phyloP scores from a whole-genome alignment of 495 filamentous ascomycete genomes.

The Hypoxylon lienhwacheense region DNA sequence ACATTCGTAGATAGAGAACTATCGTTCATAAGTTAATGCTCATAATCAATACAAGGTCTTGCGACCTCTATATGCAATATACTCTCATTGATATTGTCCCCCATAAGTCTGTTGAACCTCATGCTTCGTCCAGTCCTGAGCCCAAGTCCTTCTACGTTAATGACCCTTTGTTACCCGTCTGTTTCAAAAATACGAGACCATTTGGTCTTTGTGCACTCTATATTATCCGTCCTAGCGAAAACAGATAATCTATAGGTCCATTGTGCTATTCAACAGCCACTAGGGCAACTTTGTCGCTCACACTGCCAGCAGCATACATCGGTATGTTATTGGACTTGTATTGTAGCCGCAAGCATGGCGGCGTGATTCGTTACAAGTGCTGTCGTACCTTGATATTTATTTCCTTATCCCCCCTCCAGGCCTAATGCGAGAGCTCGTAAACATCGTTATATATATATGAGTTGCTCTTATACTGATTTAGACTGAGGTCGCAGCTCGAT shows the following conservation, averaged over 20 bases:
- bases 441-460: not conserved
- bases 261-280: not conserved
- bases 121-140: too few species aligned
- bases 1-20: too few species aligned
- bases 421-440: not conserved
- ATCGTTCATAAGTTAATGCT: too few species aligned
- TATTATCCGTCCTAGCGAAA: too few species aligned
- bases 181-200: not conserved
- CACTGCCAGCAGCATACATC: not conserved
- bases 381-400: not conserved
- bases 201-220: conserved; percentile 9
- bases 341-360: not conserved
- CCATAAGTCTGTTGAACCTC: too few species aligned
- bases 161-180: conserved; percentile 1
- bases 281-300: not conserved
- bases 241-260: conserved; percentile 2
- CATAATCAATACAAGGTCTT: too few species aligned
- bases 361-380: not conserved
- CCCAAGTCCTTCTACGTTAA: too few species aligned
- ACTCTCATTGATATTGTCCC: too few species aligned
- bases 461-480: not conserved
- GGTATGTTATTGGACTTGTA: not conserved
- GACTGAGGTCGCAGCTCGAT: not conserved
- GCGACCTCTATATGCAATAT: too few species aligned
- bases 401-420: not conserved